Conservation (phyloP, 495 filamentous ascomycete genomes). For the Penicillium paxilli region DNA sequence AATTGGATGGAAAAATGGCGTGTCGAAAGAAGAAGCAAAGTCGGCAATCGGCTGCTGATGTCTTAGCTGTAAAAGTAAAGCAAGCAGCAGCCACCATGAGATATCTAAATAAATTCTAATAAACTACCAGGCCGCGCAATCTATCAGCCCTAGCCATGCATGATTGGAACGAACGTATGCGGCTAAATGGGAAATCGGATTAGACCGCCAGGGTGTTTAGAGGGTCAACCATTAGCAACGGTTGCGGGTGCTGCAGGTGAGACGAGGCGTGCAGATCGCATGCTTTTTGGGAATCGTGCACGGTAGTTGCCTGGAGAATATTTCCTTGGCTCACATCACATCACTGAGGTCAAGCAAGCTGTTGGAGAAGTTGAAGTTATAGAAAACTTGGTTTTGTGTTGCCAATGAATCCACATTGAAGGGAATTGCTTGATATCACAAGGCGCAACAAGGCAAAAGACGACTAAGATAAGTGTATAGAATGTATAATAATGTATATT, state of each 20-base stretch:
- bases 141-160: not conserved
- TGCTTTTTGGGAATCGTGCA: conserved; percentile 1
- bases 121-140: not conserved
- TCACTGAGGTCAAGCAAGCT: not conserved
- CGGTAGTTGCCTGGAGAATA: conserved; percentile 7
- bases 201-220: not conserved
- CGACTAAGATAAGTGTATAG: too few relatives aligned
- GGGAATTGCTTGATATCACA: not conserved
- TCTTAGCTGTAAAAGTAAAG: not conserved
- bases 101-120: not conserved
- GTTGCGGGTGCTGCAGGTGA: conserved; percentile 5
- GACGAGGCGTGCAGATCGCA: conserved; percentile 8
- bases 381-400: not conserved
- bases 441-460: too few relatives aligned
- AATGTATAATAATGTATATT: too few relatives aligned
- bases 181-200: not conserved
- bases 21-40: not conserved
- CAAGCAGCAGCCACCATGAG: not conserved
- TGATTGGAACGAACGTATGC: not conserved
- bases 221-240: not conserved
- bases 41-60: not conserved
- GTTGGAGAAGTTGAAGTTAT: not conserved
- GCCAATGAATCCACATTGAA: not conserved
- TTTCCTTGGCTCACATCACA: conserved; percentile 10
- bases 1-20: not conserved